Evolutionary conservation across 2,329 filamentous ascomycete genomes (phyloP).

Genomic region (Fusarium papillatum): DNA sequence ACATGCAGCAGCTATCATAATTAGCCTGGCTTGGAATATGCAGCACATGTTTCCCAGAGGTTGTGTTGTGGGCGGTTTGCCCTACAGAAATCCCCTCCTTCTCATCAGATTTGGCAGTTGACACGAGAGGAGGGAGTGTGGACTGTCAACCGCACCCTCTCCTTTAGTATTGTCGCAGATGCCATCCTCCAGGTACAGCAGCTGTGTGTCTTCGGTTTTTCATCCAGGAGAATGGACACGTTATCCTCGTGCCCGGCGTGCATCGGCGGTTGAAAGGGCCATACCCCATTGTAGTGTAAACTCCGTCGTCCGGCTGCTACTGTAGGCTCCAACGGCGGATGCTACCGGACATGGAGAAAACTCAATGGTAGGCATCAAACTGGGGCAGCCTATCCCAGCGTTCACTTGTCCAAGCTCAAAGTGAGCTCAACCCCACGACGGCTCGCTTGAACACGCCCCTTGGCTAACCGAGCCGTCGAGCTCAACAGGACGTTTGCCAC

Average conservation of each 20-base stretch:
- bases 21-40: slow-evolving; percentile 2
- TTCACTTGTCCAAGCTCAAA: background rate
- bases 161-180: background rate
- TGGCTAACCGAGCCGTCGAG: background rate
- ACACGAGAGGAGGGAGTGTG: background rate
- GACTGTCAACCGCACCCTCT: background rate
- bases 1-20: slow-evolving; percentile 28
- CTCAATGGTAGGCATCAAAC: background rate
- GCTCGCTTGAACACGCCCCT: background rate
- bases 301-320: background rate
- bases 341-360: background rate
- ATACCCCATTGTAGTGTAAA: background rate
- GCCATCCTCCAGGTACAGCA: background rate
- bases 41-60: background rate
- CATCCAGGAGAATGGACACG: background rate
- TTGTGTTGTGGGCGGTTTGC: slow-evolving; percentile 6
- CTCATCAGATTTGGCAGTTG: background rate
- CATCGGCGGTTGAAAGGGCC: background rate
- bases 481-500: slow-evolving; percentile 27
- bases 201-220: background rate
- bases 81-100: background rate
- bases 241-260: background rate
- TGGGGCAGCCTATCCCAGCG: background rate
- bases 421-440: background rate
- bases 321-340: background rate